These are phyloP conservation scores for Ganoderma sinense DNA, from an alignment of 1,284 basidiomycete genomes.

Conservation along the genomic window DNA sequence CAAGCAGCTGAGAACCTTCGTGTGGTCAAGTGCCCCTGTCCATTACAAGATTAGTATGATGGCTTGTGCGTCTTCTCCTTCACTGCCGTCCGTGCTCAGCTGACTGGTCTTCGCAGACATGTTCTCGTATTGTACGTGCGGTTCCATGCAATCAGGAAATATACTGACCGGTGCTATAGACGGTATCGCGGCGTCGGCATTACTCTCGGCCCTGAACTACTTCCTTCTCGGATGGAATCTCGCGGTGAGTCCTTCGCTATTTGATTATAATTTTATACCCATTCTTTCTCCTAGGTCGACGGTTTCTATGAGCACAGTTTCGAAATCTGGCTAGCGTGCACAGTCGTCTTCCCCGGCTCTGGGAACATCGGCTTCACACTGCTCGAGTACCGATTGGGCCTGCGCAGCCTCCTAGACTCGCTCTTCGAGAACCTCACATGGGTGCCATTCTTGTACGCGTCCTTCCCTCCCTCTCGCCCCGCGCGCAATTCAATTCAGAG, in stretches of 20 bases:
- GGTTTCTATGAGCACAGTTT: slow-evolving; percentile 77
- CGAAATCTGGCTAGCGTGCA: slow-evolving; percentile 80
- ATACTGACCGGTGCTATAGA: slow-evolving; percentile 47
- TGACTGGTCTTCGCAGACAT: slow-evolving; percentile 60
- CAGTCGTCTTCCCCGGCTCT: slow-evolving; percentile 80
- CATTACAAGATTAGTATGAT: slow-evolving; percentile 87
- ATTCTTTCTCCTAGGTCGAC: slow-evolving; percentile 44
- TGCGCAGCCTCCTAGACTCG: slow-evolving; percentile 60
- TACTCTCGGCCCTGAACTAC: slow-evolving; percentile 78
- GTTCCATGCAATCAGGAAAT: neutral
- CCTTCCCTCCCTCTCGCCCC: neutral
- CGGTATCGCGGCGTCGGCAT: slow-evolving; percentile 74
- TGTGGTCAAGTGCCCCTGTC: slow-evolving; percentile 79
- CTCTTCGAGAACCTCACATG: slow-evolving; percentile 75
- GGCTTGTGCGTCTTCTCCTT: slow-evolving; percentile 67
- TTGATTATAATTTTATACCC: neutral
- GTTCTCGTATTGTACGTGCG: slow-evolving; percentile 78
- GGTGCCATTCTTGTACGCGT: slow-evolving; percentile 76
- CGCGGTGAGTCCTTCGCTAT: slow-evolving; percentile 43
- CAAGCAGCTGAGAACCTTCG: slow-evolving; percentile 76
- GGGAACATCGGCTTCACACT: slow-evolving; percentile 78
- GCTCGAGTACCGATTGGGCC: slow-evolving; percentile 80
- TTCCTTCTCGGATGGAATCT: slow-evolving; percentile 68
- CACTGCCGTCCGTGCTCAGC: neutral
- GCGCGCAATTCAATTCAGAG: no score